Conservation (phyloP, 2,329 filamentous ascomycete species). For the Diaporthe caulivora region DNA sequence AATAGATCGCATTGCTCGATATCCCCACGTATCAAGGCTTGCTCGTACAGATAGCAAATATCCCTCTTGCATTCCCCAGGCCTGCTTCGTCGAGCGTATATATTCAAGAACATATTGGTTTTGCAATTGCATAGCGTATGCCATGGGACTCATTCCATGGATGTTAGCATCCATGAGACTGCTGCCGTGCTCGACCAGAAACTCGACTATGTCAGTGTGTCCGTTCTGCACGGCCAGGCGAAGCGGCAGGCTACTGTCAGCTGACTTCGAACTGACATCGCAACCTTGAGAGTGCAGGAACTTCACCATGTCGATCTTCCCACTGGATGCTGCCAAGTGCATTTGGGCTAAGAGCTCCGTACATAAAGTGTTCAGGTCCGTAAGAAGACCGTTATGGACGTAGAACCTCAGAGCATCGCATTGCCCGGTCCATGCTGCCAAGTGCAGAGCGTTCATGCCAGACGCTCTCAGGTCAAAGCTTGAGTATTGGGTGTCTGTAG, state of each 20-base stretch:
- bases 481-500: too few species aligned
- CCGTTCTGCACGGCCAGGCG: neutral
- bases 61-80: neutral
- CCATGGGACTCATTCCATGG: neutral
- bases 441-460: neutral
- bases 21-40: neutral
- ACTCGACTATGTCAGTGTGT: neutral
- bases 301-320: neutral
- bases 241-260: neutral
- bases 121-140: neutral
- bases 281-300: neutral
- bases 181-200: neutral
- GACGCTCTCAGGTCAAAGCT: too few species aligned
- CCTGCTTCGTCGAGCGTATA: neutral
- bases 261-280: neutral
- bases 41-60: neutral
- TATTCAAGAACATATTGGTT: neutral
- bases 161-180: neutral
- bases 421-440: neutral
- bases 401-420: neutral
- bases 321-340: neutral
- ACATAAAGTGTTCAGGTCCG: neutral
- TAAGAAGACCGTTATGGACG: neutral
- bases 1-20: neutral
- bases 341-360: neutral